Percentiles rank a stretch among this genome's conserved stretches.
These are phyloP conservation scores for Eremochloa ophiuroides DNA, from an alignment of 176 grass and related monocot genomes.

Conservation along the genomic window DNA sequence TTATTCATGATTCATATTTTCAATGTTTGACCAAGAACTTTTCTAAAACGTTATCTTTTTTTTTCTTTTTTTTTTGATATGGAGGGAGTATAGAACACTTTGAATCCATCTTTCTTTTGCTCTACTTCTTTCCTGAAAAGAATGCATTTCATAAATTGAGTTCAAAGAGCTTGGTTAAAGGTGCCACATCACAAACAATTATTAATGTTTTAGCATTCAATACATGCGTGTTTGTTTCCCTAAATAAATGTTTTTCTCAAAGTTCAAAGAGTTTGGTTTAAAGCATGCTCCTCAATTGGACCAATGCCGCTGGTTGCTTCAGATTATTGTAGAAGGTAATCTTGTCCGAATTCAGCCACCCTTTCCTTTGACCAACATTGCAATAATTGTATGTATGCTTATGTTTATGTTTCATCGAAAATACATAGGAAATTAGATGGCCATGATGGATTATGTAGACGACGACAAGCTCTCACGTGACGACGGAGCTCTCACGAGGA, in stretches of 20 bases:
- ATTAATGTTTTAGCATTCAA: not conserved
- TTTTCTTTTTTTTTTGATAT: too few species aligned
- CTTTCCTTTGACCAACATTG: constrained; percentile 49
- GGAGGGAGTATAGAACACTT: not conserved
- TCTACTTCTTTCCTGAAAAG: not conserved
- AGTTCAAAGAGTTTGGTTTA: too few species aligned
- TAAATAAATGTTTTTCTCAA: too few species aligned
- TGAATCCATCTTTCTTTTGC: not conserved
- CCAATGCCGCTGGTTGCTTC: constrained; percentile 62
- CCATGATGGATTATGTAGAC: constrained; percentile 52
- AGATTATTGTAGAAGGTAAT: constrained; percentile 52
- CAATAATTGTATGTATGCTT: not conserved
- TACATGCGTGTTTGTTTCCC: too few species aligned
- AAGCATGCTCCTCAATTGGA: constrained; percentile 35
- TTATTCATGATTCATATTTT: too few species aligned
- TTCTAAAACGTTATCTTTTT: too few species aligned
- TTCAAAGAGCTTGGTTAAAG: not conserved
- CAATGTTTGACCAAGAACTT: too few species aligned
- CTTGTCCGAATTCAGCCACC: constrained; percentile 52
- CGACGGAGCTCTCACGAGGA: too few species aligned
- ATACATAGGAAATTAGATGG: not conserved
- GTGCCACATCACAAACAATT: not conserved
- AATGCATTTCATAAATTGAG: not conserved
- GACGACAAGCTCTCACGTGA: too few species aligned
- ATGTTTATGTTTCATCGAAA: not conserved